phyloP scores from a whole-genome alignment of 1,139 yeast genomes.

The Sugiyamaella japonica region DNA sequence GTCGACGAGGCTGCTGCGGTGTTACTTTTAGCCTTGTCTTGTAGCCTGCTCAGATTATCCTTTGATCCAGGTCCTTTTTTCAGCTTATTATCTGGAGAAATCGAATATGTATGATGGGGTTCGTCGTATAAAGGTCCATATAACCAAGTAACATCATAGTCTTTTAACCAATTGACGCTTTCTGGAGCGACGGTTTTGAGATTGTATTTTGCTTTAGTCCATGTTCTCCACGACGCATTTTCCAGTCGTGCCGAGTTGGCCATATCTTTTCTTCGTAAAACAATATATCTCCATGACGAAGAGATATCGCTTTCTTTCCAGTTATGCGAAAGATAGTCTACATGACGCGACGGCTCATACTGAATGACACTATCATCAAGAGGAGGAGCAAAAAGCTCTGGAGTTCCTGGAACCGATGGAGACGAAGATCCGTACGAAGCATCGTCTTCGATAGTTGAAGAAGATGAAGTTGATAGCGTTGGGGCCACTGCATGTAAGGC shows the following conservation, averaged over 20 bases:
- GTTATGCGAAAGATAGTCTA: slow-evolving; percentile 89
- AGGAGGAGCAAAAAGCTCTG: slow-evolving; percentile 46
- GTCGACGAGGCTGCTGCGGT: slow-evolving; percentile 20
- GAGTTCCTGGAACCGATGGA: slow-evolving; percentile 32
- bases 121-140: slow-evolving; percentile 72
- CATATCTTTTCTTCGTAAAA: slow-evolving; percentile 64
- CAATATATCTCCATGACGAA: slow-evolving; percentile 92
- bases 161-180: slow-evolving; percentile 78
- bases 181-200: slow-evolving; percentile 75
- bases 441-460: slow-evolving; percentile 12
- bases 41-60: slow-evolving; percentile 10
- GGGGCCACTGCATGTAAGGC: background rate
- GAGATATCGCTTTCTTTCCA: slow-evolving; percentile 96
- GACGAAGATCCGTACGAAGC: slow-evolving; percentile 16
- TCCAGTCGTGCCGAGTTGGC: slow-evolving; percentile 67
- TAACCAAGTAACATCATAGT: slow-evolving; percentile 83
- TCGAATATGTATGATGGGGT: slow-evolving; percentile 40
- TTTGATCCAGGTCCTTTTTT: slow-evolving; percentile 20
- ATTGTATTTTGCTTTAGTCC: slow-evolving; percentile 78
- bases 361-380: slow-evolving; percentile 77
- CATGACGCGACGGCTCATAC: slow-evolving; percentile 83
- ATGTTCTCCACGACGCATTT: slow-evolving; percentile 84
- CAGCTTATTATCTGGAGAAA: slow-evolving; percentile 21
- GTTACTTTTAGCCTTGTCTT: slow-evolving; percentile 5
- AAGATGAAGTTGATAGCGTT: slow-evolving; percentile 9